Evolutionary conservation across 2,329 filamentous ascomycete species (phyloP).

Genomic region (Epichloe glyceriae): DNA sequence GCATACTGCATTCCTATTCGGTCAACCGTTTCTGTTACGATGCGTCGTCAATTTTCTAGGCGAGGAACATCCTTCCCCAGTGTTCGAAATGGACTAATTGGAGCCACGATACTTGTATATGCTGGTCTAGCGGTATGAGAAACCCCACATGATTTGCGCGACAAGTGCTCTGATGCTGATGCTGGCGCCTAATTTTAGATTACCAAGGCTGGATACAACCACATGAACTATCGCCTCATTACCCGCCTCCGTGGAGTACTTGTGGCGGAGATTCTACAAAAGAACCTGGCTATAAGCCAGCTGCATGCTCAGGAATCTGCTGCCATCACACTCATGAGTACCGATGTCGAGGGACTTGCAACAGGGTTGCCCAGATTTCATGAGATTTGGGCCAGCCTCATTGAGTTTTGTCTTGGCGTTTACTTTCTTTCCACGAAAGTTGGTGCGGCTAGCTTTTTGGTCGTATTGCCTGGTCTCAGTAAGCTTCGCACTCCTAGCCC

Average conservation of each 20-base stretch:
- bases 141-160: conserved; percentile 7
- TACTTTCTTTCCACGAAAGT: conserved; percentile 6
- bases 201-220: conserved; percentile 15
- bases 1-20: conserved; percentile 21
- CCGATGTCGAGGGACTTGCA: conserved; percentile 26
- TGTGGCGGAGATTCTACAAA: conserved; percentile 35
- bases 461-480: conserved; percentile 56
- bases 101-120: conserved; percentile 25
- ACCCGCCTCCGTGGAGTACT: conserved; percentile 20
- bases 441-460: conserved; percentile 5
- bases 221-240: conserved; percentile 19
- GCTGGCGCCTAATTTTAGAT: conserved; percentile 1
- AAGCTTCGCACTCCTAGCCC: neutral
- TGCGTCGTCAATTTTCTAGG: conserved; percentile 16
- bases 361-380: conserved; percentile 14
- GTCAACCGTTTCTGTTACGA: conserved; percentile 27
- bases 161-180: neutral
- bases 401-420: conserved; percentile 11
- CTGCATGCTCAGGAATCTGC: conserved; percentile 19
- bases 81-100: conserved; percentile 22
- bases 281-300: conserved; percentile 21
- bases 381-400: conserved; percentile 21
- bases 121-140: conserved; percentile 27
- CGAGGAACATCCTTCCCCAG: conserved; percentile 9
- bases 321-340: conserved; percentile 30